A percentile compares a stretch with the other conserved stretches of the same genome.
Evolutionary conservation across 2,329 filamentous ascomycete genomes (phyloP).

Genomic region (Penicillium glabrum): DNA sequence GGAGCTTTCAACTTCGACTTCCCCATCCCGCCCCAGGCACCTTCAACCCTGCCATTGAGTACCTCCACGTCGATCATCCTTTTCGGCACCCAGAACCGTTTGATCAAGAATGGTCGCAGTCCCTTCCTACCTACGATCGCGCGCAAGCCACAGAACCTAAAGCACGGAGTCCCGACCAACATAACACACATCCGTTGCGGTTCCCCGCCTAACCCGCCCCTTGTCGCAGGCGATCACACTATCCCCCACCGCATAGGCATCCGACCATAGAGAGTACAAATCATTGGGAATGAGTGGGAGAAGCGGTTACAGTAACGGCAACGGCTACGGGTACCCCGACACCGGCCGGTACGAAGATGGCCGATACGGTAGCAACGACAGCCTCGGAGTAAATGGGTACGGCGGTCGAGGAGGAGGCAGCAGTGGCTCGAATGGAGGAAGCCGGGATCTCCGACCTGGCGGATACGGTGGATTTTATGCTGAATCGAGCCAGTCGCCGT

Average conservation of each 20-base stretch:
- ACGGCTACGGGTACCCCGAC: constrained; percentile 40
- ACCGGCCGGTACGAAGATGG: constrained; percentile 38
- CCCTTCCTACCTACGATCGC: not conserved
- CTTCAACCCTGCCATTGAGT: constrained; percentile 2
- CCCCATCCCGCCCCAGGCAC: constrained; percentile 11
- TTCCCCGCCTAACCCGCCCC: constrained; percentile 13
- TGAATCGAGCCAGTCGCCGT: constrained; percentile 30
- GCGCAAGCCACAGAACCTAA: constrained; percentile 20
- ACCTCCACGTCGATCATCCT: constrained; percentile 6
- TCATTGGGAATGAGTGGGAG: constrained; percentile 36
- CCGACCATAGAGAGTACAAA: not conserved
- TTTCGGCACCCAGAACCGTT: not conserved
- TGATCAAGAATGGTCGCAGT: constrained; percentile 25
- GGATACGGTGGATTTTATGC: constrained; percentile 47
- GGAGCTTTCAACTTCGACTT: constrained; percentile 19
- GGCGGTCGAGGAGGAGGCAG: constrained; percentile 20
- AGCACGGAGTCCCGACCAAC: not conserved
- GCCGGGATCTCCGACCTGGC: constrained; percentile 40
- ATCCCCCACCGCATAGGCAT: constrained; percentile 6
- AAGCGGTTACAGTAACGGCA: constrained; percentile 36
- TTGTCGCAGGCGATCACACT: constrained; percentile 14
- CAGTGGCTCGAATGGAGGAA: constrained; percentile 13
- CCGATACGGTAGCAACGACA: constrained; percentile 30
- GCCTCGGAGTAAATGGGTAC: constrained; percentile 35
- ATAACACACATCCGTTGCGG: constrained; percentile 1